Base-by-base conservation (phyloP, 2,329 filamentous ascomycete species). In the Pseudonectria buxi region DNA sequence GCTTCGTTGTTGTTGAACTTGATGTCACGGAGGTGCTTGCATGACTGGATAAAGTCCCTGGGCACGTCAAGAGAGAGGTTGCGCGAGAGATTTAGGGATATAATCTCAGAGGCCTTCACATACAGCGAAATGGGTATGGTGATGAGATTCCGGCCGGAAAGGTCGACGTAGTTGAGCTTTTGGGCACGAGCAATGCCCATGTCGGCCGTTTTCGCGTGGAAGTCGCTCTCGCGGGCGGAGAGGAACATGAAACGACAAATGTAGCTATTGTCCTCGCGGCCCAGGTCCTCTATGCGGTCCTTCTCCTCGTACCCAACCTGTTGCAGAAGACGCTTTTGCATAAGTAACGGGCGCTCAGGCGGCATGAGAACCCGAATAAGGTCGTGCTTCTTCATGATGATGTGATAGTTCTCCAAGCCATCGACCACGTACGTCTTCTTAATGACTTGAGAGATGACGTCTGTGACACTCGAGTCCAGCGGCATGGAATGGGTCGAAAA, bases 1-100 rank as follows among this genome's bases (percentile, higher is more conserved):
- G 89, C 86, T 59, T 98, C 92, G 52, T 96, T 96, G 55, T 88
- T 90, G 49, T 86, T 88, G 61, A 84, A 98, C 55, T 94, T 95
- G 69, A 98, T 92, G 58, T 98, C 92, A 33, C 90, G 80, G 14
- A 98, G 68, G 53, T 90, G 88, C 49, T 83, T 80, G 63, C 92
- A 98, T 18, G 86, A 85, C 57, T 94, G 87, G 36, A 98, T 89
- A 56, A 98, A 98, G 60, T 98, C 92, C 54, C 88, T 87, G 0
- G 92, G 92, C 11, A 98, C 81, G 51, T 95, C 87, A 18, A 98
- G 71, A 0, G 88, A 92, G 29, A 96, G 67, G 50, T 98, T 98
- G 26, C 86, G 78, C 1, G 92, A 96, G 9, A 98, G 69, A 54
- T 98, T 96, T 26, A 98, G 74, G 1, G 88, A 94, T 36, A 94